Conservation (phyloP, 2,329 filamentous ascomycete genomes). For the Seiridium unicorne region DNA sequence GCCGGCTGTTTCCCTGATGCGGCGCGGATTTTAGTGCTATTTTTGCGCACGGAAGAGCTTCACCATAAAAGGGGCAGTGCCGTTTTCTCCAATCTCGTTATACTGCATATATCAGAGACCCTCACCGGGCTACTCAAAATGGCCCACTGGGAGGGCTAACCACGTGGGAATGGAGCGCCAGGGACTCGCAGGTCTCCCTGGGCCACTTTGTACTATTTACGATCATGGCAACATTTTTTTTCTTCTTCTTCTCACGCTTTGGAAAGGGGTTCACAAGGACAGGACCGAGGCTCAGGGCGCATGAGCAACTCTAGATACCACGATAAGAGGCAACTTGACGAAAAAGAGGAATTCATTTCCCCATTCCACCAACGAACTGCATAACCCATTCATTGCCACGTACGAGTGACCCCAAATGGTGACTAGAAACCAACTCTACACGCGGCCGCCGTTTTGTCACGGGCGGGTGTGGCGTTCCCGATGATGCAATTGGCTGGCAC, state of each 20-base stretch:
- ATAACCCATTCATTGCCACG: too few relatives aligned
- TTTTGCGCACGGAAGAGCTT: neutral
- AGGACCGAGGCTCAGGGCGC: too few relatives aligned
- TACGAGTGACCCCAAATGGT: too few relatives aligned
- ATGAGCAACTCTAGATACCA: neutral
- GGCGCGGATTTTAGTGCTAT: neutral
- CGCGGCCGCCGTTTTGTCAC: neutral
- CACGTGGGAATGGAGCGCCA: too few relatives aligned
- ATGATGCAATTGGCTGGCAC: neutral
- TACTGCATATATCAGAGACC: neutral
- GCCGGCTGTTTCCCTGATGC: slow-evolving; percentile 4
- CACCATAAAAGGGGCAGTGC: neutral
- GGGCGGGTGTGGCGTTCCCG: neutral
- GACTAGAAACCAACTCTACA: too few relatives aligned
- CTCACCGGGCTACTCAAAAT: too few relatives aligned
- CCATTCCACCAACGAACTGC: neutral
- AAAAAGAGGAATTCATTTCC: neutral
- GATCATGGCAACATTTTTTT: neutral
- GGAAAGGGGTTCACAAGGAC: too few relatives aligned
- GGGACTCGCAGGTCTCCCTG: neutral
- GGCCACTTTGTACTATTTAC: neutral
- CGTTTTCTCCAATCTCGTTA: neutral
- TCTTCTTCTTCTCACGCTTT: too few relatives aligned
- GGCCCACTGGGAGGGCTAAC: too few relatives aligned
- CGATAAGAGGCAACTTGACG: neutral